phyloP scores from a whole-genome alignment of 305 asterid species.

The Rubia peregrina region DNA sequence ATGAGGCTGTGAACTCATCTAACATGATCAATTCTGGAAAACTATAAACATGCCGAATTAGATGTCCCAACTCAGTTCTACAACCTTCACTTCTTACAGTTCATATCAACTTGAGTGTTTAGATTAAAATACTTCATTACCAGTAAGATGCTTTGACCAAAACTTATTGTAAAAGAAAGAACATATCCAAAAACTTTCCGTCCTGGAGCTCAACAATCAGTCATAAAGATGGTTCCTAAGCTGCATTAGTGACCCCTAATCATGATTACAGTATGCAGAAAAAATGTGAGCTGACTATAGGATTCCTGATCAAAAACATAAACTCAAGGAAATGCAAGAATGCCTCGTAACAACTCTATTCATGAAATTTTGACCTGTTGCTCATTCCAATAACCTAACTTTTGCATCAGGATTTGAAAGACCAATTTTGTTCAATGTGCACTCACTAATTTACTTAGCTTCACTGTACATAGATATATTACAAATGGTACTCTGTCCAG shows the following conservation, averaged over 20 bases:
- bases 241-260: background rate
- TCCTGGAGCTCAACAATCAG: background rate
- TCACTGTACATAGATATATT: background rate
- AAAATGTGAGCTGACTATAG: background rate
- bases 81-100: background rate
- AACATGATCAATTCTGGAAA: background rate
- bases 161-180: background rate
- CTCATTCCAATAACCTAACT: background rate
- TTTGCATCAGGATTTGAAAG: background rate
- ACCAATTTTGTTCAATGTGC: background rate
- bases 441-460: background rate
- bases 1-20: background rate
- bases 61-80: constrained; percentile 1
- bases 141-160: background rate
- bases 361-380: background rate
- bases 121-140: background rate
- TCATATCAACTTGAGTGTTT: background rate
- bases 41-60: background rate
- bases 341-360: background rate
- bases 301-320: background rate
- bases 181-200: background rate
- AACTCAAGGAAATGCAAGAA: background rate
- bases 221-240: background rate
- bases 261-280: background rate
- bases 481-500: background rate